These are phyloP conservation scores for Volutella citrinella DNA, from an alignment of 2,329 filamentous ascomycete genomes.

Conservation along the genomic window DNA sequence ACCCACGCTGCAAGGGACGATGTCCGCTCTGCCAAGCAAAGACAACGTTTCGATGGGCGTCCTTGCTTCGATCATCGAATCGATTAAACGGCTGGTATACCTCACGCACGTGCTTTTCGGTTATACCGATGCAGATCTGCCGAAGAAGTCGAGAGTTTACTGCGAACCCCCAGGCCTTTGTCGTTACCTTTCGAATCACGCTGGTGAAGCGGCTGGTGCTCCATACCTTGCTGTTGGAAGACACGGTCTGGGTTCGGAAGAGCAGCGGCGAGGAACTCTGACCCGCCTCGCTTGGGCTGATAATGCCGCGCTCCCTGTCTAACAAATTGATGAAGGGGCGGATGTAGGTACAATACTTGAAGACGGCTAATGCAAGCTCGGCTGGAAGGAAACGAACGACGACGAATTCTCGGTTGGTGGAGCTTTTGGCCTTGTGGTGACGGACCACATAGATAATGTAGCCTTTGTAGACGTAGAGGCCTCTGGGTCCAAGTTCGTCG, in stretches of 20 bases:
- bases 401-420: conserved; percentile 5
- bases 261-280: no score
- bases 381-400: conserved; percentile 4
- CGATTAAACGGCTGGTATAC: conserved; percentile 4
- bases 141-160: conserved; percentile 3
- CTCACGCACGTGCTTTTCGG: conserved; percentile 10
- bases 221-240: not conserved
- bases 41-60: conserved; percentile 3
- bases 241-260: no score
- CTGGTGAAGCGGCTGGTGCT: not conserved
- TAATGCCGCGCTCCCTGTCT: no score
- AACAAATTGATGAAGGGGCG: no score
- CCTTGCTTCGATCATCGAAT: conserved; percentile 5
- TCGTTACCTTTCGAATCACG: not conserved
- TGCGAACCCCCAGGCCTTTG: not conserved
- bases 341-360: no score
- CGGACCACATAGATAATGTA: conserved; percentile 3
- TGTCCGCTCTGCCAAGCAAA: conserved; percentile 16
- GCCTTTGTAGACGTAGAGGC: conserved; percentile 4
- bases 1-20: conserved; percentile 10
- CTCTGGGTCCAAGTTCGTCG: not conserved
- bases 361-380: not conserved
- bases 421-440: conserved; percentile 4
- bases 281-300: no score
- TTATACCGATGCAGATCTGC: conserved; percentile 9